phyloP scores from a whole-genome alignment of 129 eudicot species.

The Artemisia argyi region DNA sequence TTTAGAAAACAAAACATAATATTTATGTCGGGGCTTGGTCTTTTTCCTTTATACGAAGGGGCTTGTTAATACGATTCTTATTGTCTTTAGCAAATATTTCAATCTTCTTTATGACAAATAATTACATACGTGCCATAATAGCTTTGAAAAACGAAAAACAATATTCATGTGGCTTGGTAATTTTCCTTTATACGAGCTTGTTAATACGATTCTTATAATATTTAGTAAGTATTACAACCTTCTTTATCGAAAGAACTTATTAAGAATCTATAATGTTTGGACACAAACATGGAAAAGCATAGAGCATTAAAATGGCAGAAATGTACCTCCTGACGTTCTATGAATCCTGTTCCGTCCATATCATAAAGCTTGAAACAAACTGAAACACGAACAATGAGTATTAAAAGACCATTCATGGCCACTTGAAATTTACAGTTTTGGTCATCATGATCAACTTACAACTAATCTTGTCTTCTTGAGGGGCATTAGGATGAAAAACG shows the following conservation, averaged over 20 bases:
- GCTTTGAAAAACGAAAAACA: too few species aligned
- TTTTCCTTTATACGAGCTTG: too few species aligned
- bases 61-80: not conserved
- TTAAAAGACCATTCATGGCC: constrained; percentile 10
- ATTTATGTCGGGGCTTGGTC: too few species aligned
- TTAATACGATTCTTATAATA: not conserved
- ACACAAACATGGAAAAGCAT: not conserved
- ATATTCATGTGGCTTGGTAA: too few species aligned
- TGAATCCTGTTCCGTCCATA: constrained; percentile 94
- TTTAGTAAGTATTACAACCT: not conserved
- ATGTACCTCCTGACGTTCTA: constrained; percentile 95
- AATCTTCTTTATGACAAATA: not conserved
- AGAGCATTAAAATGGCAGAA: not conserved
- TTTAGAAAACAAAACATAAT: too few species aligned
- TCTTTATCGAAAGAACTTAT: too few species aligned
- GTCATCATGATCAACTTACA: constrained; percentile 45
- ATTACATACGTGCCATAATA: too few species aligned
- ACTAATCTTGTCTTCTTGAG: constrained; percentile 89
- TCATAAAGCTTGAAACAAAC: constrained; percentile 95
- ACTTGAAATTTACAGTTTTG: constrained; percentile 8
- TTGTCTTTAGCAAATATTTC: not conserved
- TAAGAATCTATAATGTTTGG: not conserved
- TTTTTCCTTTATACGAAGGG: too few species aligned
- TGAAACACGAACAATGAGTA: constrained; percentile 36
- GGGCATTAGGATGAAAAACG: constrained; percentile 95